A percentile compares a stretch with the other conserved stretches of the same genome.
Conservation (phyloP, 2,329 filamentous ascomycete genomes). For the Fusarium robinianum region DNA sequence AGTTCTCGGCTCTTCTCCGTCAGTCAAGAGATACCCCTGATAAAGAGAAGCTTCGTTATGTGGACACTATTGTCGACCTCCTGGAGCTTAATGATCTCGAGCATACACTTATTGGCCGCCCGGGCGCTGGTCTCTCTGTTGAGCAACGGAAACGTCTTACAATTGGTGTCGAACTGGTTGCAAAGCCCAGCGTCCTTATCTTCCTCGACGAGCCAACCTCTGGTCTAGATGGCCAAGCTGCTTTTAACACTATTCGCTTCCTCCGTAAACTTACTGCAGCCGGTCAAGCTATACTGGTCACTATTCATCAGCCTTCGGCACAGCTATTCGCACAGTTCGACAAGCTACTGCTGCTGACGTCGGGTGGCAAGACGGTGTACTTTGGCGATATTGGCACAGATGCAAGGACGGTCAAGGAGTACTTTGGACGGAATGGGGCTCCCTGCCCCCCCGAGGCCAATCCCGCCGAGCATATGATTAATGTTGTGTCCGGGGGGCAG, state of each 20-base stretch:
- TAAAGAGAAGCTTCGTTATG: conserved; percentile 67
- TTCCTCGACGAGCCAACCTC: conserved; percentile 63
- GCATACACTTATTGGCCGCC: conserved; percentile 56
- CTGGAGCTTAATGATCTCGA: conserved; percentile 68
- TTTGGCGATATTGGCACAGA: conserved; percentile 43
- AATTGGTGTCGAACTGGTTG: conserved; percentile 60
- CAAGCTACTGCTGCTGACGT: conserved; percentile 61
- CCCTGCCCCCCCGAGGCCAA: conserved; percentile 66
- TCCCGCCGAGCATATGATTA: conserved; percentile 77
- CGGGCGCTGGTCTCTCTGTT: conserved; percentile 3
- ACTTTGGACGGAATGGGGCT: conserved; percentile 70
- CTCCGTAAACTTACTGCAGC: conserved; percentile 63
- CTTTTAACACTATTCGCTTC: conserved; percentile 43
- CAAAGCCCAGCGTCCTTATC: conserved; percentile 58
- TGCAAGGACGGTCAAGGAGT: conserved; percentile 40
- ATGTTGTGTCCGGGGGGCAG: conserved; percentile 55
- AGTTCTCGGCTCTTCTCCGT: conserved; percentile 66
- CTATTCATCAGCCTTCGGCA: conserved; percentile 68
- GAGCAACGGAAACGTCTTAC: conserved; percentile 53
- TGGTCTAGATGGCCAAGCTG: conserved; percentile 67
- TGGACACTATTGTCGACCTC: conserved; percentile 66
- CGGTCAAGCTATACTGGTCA: conserved; percentile 67
- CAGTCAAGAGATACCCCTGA: conserved; percentile 59
- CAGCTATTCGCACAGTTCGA: conserved; percentile 67
- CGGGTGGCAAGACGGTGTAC: conserved; percentile 64